These are phyloP conservation scores for Xylariaceae sp. DNA, from an alignment of 2,329 filamentous ascomycete species.

Conservation along the genomic window DNA sequence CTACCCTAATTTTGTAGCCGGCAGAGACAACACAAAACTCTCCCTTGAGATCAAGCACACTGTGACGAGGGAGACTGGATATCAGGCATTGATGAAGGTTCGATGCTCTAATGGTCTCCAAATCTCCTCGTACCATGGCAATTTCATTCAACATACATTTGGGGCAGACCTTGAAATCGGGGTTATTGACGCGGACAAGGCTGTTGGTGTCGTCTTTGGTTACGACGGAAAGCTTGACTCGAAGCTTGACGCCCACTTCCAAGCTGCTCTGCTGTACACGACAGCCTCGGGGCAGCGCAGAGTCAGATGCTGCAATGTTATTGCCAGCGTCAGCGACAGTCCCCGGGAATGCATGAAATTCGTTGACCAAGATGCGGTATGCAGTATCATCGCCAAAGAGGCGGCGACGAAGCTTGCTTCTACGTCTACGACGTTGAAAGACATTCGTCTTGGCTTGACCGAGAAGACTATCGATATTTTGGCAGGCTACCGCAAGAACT, in stretches of 20 bases:
- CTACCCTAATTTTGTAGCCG: conserved; percentile 91
- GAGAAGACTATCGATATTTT: conserved; percentile 93
- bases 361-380: conserved; percentile 92
- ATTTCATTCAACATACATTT: conserved; percentile 93
- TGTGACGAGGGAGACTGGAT: conserved; percentile 85
- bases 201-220: conserved; percentile 83
- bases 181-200: conserved; percentile 88
- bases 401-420: conserved; percentile 77
- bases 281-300: conserved; percentile 83
- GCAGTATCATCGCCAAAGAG: conserved; percentile 86
- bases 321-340: conserved; percentile 85
- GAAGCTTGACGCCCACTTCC: conserved; percentile 96
- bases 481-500: conserved; percentile 88
- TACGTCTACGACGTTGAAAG: conserved; percentile 70
- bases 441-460: conserved; percentile 75
- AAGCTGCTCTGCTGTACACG: conserved; percentile 90
- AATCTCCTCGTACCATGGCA: conserved; percentile 89
- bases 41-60: conserved; percentile 82
- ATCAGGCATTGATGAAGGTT: conserved; percentile 96
- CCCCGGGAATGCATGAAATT: conserved; percentile 84
- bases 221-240: conserved; percentile 98
- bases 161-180: conserved; percentile 94
- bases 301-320: conserved; percentile 88
- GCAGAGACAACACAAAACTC: conserved; percentile 79
- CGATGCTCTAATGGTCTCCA: conserved; percentile 95